phyloP scores from a whole-genome alignment of 1,284 basidiomycete species.

The Termitomyces sp. region DNA sequence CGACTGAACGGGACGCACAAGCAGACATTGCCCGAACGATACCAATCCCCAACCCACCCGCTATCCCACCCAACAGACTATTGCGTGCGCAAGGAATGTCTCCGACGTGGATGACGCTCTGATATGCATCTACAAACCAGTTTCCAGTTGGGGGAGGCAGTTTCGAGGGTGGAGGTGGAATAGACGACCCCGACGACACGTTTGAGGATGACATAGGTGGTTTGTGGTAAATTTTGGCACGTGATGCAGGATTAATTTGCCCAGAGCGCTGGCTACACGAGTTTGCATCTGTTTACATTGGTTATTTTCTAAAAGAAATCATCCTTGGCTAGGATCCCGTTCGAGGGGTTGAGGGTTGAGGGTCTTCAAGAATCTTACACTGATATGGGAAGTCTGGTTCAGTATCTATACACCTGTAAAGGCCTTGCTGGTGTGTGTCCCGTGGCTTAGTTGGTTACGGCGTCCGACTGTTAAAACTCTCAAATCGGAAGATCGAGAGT shows the following conservation, averaged over 20 bases:
- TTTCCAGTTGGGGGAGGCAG: constrained; percentile 35
- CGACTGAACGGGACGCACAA: constrained; percentile 24
- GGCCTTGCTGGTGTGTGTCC: no score
- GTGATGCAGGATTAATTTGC: neutral
- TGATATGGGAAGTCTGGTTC: no score
- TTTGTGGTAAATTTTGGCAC: neutral
- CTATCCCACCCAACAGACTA: constrained; percentile 40
- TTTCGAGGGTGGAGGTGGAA: constrained; percentile 27
- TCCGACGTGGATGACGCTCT: constrained; percentile 36
- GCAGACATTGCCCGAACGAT: constrained; percentile 42
- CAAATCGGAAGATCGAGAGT: constrained; percentile 17
- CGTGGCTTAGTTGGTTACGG: constrained; percentile 17
- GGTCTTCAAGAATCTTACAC: no score
- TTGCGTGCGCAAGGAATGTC: constrained; percentile 65
- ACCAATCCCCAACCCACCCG: constrained; percentile 45
- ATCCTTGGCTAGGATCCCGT: no score
- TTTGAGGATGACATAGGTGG: constrained; percentile 3
- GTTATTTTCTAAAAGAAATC: no score
- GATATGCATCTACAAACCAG: constrained; percentile 29
- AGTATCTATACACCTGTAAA: no score
- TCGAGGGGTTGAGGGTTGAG: no score
- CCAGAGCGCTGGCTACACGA: no score
- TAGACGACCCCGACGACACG: constrained; percentile 9
- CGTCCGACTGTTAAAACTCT: constrained; percentile 16
- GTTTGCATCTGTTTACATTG: no score